A percentile compares a stretch with the other conserved stretches of the same genome.
Conservation (phyloP, 2,329 filamentous ascomycete species). For the Beauveria australis region DNA sequence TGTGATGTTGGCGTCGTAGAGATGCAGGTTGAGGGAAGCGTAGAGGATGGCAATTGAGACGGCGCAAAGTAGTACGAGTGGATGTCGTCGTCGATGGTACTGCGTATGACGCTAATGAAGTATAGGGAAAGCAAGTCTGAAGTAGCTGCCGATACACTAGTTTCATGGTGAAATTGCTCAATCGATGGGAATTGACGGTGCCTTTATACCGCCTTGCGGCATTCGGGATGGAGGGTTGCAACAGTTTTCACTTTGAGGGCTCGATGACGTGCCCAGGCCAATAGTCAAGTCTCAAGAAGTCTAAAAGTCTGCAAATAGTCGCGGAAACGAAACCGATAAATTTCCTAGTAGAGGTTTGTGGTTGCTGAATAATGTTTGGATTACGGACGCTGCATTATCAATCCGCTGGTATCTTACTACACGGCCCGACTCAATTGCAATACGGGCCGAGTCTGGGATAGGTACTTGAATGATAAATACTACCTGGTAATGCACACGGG, state of each 20-base stretch:
- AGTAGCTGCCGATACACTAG: neutral
- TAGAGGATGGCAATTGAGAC: neutral
- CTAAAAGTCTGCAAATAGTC: neutral
- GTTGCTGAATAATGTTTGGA: neutral
- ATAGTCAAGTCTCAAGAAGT: neutral
- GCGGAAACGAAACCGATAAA: neutral
- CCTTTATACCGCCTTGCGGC: neutral
- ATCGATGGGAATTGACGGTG: neutral
- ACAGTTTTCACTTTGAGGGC: neutral
- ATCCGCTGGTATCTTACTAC: neutral
- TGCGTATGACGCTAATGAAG: neutral
- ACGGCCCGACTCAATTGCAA: neutral
- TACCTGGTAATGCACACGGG: too few species aligned
- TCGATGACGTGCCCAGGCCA: neutral
- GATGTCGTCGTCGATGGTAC: neutral
- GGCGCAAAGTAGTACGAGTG: neutral
- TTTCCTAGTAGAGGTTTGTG: neutral
- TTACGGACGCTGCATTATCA: neutral
- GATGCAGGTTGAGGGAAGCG: neutral
- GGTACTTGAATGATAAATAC: too few species aligned
- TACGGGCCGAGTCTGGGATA: too few species aligned
- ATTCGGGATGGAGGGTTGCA: neutral
- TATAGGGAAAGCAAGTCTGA: neutral
- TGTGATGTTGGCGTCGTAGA: neutral
- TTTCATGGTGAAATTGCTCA: neutral